A percentile compares a stretch with the other conserved stretches of the same genome.
phyloP scores from a whole-genome alignment of 306 rosid species.

The Phaseolus lunatus region DNA sequence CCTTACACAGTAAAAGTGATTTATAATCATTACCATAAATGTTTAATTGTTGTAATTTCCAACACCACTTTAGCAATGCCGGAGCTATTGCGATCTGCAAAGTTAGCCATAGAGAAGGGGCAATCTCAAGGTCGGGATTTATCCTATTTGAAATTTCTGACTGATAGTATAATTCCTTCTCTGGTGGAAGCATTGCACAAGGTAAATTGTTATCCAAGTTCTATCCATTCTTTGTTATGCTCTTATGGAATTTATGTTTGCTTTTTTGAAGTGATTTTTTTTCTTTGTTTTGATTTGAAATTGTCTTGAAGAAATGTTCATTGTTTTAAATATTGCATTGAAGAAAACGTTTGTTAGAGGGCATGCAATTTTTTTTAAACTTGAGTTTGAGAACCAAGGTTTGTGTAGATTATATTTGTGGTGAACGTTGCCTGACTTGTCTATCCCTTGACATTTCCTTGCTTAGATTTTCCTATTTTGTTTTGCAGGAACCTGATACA shows the following conservation, averaged over 20 bases:
- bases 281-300: slow-evolving; percentile 16
- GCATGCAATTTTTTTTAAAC: slow-evolving; percentile 16
- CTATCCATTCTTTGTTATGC: slow-evolving; percentile 1
- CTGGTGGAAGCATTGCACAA: slow-evolving; percentile 97
- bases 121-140: slow-evolving; percentile 91
- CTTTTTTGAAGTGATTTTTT: slow-evolving; percentile 2
- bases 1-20: not conserved
- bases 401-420: slow-evolving; percentile 6
- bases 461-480: slow-evolving; percentile 37
- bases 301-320: not conserved
- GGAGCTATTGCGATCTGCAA: slow-evolving; percentile 91
- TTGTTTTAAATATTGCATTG: slow-evolving; percentile 31
- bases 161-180: slow-evolving; percentile 89
- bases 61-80: slow-evolving; percentile 79
- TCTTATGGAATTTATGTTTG: not conserved
- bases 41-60: slow-evolving; percentile 36
- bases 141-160: slow-evolving; percentile 81
- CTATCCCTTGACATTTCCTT: slow-evolving; percentile 23
- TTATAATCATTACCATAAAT: slow-evolving; percentile 14
- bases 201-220: slow-evolving; percentile 51
- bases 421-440: slow-evolving; percentile 15
- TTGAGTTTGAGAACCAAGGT: slow-evolving; percentile 20
- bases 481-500: slow-evolving; percentile 96
- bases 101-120: slow-evolving; percentile 95
- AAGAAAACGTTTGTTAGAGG: slow-evolving; percentile 16